A percentile compares a stretch with the other conserved stretches of the same genome.
phyloP scores from a whole-genome alignment of 257 asterid species.

The Marsdenia floribunda region DNA sequence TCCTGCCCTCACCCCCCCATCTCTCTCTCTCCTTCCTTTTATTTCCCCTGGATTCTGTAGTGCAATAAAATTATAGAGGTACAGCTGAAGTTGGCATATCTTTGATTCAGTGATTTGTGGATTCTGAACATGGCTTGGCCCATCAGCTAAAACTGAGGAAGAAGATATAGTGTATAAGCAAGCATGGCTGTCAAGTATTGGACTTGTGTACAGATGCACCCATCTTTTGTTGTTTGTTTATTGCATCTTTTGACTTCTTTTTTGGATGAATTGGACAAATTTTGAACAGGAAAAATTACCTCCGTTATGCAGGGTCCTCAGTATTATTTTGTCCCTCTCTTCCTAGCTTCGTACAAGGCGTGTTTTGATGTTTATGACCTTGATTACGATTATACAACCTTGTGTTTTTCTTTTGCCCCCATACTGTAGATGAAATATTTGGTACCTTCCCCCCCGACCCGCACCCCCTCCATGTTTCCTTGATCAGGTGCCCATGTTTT shows the following conservation, averaged over 20 bases:
- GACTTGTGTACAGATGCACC: background rate
- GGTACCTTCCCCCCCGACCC: background rate
- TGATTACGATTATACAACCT: background rate
- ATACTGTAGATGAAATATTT: background rate
- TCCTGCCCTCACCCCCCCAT: background rate
- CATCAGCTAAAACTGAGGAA: background rate
- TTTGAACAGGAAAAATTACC: background rate
- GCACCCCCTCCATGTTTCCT: background rate
- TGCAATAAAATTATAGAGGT: background rate
- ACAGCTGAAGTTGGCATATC: background rate
- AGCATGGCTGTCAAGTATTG: background rate
- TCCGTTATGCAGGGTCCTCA: background rate
- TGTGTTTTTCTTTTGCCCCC: background rate
- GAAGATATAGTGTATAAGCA: background rate
- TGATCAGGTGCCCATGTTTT: background rate
- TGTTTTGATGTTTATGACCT: background rate
- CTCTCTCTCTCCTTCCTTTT: background rate
- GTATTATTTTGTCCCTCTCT: background rate
- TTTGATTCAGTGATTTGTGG: background rate
- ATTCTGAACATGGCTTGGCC: conserved; percentile 5
- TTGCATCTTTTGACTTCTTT: conserved; percentile 3
- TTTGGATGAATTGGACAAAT: background rate
- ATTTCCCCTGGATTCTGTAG: background rate
- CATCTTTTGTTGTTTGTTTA: background rate
- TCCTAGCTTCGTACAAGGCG: background rate